These are phyloP conservation scores for Trifolium repens DNA, from an alignment of 306 rosid genomes.

Conservation along the genomic window DNA sequence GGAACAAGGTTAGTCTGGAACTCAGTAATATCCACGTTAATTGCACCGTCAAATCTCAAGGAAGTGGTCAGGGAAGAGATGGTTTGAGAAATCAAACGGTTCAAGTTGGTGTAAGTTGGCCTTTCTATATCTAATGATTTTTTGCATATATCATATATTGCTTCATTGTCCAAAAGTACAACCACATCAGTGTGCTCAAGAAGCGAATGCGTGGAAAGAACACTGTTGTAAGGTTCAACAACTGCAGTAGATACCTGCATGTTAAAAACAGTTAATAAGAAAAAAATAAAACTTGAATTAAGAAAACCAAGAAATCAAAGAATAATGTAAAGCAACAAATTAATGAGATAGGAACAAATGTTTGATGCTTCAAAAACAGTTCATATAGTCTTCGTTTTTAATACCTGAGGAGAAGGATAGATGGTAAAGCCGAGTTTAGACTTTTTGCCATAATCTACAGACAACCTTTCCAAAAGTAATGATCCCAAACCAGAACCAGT, in stretches of 20 bases:
- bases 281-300: not conserved
- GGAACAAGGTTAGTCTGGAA: slow-evolving; percentile 84
- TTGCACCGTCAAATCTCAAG: slow-evolving; percentile 82
- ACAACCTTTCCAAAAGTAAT: slow-evolving; percentile 71
- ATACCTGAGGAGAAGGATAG: slow-evolving; percentile 83
- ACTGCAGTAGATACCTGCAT: slow-evolving; percentile 84
- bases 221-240: slow-evolving; percentile 87
- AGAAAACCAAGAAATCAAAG: not conserved
- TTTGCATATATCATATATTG: slow-evolving; percentile 80
- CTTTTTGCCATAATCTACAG: slow-evolving; percentile 77
- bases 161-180: slow-evolving; percentile 83
- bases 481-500: slow-evolving; percentile 87
- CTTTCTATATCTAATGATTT: slow-evolving; percentile 76
- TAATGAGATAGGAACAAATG: slow-evolving; percentile 13
- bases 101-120: slow-evolving; percentile 74
- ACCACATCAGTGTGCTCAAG: slow-evolving; percentile 83
- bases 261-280: not conserved
- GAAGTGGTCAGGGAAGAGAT: slow-evolving; percentile 84
- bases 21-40: slow-evolving; percentile 77
- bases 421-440: slow-evolving; percentile 78
- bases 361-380: slow-evolving; percentile 22
- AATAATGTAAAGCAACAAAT: slow-evolving; percentile 1
- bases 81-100: slow-evolving; percentile 71
- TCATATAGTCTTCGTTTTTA: slow-evolving; percentile 1
- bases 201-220: slow-evolving; percentile 80